Conservation (phyloP, 148 eudicot species). For the Nepenthes mirabilis region DNA sequence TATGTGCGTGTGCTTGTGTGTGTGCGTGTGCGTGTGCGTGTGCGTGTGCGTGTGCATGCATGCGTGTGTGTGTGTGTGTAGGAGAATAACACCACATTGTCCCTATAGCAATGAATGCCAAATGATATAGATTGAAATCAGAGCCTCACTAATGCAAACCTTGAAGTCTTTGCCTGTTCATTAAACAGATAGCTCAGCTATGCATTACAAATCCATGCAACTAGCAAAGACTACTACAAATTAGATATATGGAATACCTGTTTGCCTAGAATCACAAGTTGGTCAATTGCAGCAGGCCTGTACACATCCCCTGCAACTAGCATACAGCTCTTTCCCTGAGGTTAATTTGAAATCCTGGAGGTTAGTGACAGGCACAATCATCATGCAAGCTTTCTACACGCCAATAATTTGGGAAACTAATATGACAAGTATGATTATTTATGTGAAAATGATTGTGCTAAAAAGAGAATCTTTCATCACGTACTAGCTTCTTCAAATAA, state of each 20-base stretch:
- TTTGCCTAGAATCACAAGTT: constrained; percentile 78
- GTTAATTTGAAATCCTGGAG: background rate
- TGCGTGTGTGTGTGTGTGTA: too few relatives aligned
- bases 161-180: background rate
- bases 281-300: constrained; percentile 98
- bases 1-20: too few relatives aligned
- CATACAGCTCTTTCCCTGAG: constrained; percentile 96
- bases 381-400: background rate
- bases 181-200: background rate
- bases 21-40: too few relatives aligned
- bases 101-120: too few relatives aligned
- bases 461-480: constrained; percentile 6
- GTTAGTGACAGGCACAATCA: background rate
- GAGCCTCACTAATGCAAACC: too few relatives aligned
- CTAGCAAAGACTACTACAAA: background rate
- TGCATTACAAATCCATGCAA: background rate
- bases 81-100: too few relatives aligned
- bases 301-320: constrained; percentile 96
- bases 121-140: too few relatives aligned
- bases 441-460: constrained; percentile 1
- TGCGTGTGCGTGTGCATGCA: too few relatives aligned
- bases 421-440: background rate
- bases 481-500: constrained; percentile 88
- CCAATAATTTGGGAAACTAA: background rate
- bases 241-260: constrained; percentile 34